Conservation (phyloP, 805 yeast genomes). For the Zygoascus ofunaensis region DNA sequence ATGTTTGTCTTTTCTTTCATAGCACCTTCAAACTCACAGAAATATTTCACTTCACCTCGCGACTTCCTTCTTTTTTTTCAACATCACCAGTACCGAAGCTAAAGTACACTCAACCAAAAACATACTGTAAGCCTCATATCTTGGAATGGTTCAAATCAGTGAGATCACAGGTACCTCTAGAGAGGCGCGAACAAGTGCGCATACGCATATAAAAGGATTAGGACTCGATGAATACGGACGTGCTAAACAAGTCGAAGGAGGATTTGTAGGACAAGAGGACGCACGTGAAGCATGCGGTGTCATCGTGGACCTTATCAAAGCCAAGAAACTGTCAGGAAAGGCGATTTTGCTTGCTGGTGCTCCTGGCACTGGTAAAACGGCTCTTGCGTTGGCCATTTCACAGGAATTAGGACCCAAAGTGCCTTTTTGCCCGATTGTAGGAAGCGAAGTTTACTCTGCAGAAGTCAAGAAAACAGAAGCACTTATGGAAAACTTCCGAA, state of each 20-base stretch:
- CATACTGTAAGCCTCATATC: too few relatives aligned
- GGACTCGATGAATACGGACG: slow-evolving; percentile 86
- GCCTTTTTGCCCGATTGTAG: slow-evolving; percentile 96
- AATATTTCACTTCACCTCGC: too few relatives aligned
- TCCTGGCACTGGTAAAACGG: slow-evolving; percentile 98
- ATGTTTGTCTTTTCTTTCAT: too few relatives aligned
- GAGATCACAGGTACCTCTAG: slow-evolving; percentile 58
- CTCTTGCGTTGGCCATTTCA: slow-evolving; percentile 89
- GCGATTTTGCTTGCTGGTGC: slow-evolving; percentile 96
- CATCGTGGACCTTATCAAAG: slow-evolving; percentile 84
- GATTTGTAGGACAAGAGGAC: slow-evolving; percentile 67
- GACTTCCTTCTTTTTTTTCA: too few relatives aligned
- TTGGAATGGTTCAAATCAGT: slow-evolving; percentile 71
- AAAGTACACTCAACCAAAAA: too few relatives aligned
- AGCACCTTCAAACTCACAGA: too few relatives aligned
- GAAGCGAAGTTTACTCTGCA: slow-evolving; percentile 87
- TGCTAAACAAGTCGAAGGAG: slow-evolving; percentile 81
- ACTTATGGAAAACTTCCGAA: slow-evolving; percentile 89
- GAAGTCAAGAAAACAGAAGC: slow-evolving; percentile 96
- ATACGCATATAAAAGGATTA: slow-evolving; percentile 90
- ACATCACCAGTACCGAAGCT: too few relatives aligned
- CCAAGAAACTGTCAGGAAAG: slow-evolving; percentile 87
- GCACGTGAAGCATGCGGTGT: slow-evolving; percentile 86
- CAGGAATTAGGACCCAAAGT: slow-evolving; percentile 96
- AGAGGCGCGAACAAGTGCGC: slow-evolving; percentile 81